A percentile compares a stretch with the other conserved stretches of the same genome.
Conservation (phyloP, 768 basidiomycete species). For the Mycena galopus region DNA sequence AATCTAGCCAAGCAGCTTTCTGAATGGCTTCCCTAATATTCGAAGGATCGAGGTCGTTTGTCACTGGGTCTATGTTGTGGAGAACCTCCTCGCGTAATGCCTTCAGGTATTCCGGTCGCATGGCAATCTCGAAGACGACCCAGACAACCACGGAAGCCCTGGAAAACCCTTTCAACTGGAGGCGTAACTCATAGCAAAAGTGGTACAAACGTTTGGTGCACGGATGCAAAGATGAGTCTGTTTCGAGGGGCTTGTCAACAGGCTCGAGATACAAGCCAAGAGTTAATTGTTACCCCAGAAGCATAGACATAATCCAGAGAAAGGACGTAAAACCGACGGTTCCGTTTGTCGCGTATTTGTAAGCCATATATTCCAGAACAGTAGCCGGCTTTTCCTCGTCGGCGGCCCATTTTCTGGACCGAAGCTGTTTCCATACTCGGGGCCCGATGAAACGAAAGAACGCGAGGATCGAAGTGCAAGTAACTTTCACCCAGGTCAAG, state of each 20-base stretch:
- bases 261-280: background rate
- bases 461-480: constrained; percentile 26
- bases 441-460: constrained; percentile 35
- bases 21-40: constrained; percentile 44
- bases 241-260: background rate
- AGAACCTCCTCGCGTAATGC: constrained; percentile 44
- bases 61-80: constrained; percentile 35
- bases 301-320: constrained; percentile 41
- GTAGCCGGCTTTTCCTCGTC: constrained; percentile 29
- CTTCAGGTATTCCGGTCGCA: constrained; percentile 45
- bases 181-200: background rate
- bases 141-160: constrained; percentile 50
- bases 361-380: constrained; percentile 32
- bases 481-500: constrained; percentile 26
- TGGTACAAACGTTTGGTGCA: constrained; percentile 50
- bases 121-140: constrained; percentile 48
- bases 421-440: constrained; percentile 31
- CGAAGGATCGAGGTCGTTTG: constrained; percentile 36
- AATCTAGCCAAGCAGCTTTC: constrained; percentile 46
- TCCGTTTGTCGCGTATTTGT: constrained; percentile 28
- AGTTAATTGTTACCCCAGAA: constrained; percentile 41
- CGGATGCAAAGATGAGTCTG: constrained; percentile 52
- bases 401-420: constrained; percentile 25
- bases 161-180: background rate
- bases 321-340: constrained; percentile 11